Base-by-base conservation (phyloP, 495 filamentous ascomycete genomes). In the Xylaria nigripes region DNA sequence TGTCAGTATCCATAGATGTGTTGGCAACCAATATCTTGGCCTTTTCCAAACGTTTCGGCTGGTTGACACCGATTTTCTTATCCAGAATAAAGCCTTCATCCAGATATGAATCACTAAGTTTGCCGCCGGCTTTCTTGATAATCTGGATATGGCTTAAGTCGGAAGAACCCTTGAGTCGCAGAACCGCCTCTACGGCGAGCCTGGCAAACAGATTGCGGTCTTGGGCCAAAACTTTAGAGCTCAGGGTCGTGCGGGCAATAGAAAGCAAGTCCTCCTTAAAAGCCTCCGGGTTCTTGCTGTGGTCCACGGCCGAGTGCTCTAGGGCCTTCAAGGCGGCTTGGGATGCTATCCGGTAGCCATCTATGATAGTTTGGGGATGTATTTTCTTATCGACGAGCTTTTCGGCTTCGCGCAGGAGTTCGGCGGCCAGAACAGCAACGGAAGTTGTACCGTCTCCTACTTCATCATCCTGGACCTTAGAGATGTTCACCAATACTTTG, bases 1-100 rank as follows among this genome's bases (percentile, higher is more conserved):
- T 98, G 72, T 98, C 93, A 23, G 93, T 97, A 70, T 98, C 93
- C 93, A 98, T 98, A 6, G 92, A 86, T 10, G 93, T 98, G 72
- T 98, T 98, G 51, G 93, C 93, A 23, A 97, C 86, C 16, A 98
- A 72, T 56, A 98, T 97, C 78, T 96, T 97, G 47, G 90, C 93
- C 66, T 97, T 97, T 72, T 97, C 93, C 61, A 98, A 76, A 43
- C 89, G 80, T 77, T 97, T 97, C 21, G 93, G 91, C 69, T 98
- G 93, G 77, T 98, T 98, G 56, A 97, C 90, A 57, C 93, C 93
- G 57, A 98, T 95, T 75, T 86, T 89, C 81, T 98, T 98, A 75
- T 98, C 93, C 19, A 98, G 78, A 63, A 98, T 97, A 75, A 98
- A 98, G 6, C 93, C 93, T 65, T 95, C 90, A 65, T 98, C 93